These are phyloP conservation scores for Ramalina peruviana DNA, from an alignment of 495 filamentous ascomycete genomes.

Conservation along the genomic window DNA sequence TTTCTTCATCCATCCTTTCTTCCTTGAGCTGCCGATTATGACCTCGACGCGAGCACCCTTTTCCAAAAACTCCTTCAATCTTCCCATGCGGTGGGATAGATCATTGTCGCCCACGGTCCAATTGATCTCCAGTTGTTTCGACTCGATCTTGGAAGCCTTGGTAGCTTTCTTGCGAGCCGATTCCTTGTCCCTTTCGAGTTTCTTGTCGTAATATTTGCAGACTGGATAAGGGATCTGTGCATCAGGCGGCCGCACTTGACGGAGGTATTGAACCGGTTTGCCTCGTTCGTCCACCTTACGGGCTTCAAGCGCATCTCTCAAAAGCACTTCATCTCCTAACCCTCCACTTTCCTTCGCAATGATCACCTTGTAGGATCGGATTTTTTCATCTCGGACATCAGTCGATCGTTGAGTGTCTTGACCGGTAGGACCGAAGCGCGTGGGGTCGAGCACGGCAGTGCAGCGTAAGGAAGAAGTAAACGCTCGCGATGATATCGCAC, in stretches of 20 bases:
- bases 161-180: slow-evolving; percentile 25
- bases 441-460: neutral
- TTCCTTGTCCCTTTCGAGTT: slow-evolving; percentile 27
- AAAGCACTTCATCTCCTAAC: slow-evolving; percentile 25
- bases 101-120: slow-evolving; percentile 68
- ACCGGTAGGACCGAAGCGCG: too few relatives aligned
- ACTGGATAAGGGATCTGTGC: slow-evolving; percentile 30
- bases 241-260: slow-evolving; percentile 36
- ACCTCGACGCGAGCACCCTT: slow-evolving; percentile 54
- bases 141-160: slow-evolving; percentile 18
- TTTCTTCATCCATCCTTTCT: slow-evolving; percentile 21
- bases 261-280: slow-evolving; percentile 31
- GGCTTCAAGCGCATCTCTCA: slow-evolving; percentile 28
- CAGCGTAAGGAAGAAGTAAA: too few relatives aligned
- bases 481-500: too few relatives aligned
- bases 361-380: slow-evolving; percentile 35
- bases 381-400: slow-evolving; percentile 36
- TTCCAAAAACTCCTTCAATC: slow-evolving; percentile 45
- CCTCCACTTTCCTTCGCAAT: slow-evolving; percentile 40
- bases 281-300: slow-evolving; percentile 29
- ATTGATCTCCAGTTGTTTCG: slow-evolving; percentile 69
- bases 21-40: slow-evolving; percentile 34
- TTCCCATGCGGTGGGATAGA: slow-evolving; percentile 43
- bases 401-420: too few relatives aligned
- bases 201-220: slow-evolving; percentile 51